Evolutionary conservation across 2,329 filamentous ascomycete genomes (phyloP).

Genomic region (Alternaria infectoria): DNA sequence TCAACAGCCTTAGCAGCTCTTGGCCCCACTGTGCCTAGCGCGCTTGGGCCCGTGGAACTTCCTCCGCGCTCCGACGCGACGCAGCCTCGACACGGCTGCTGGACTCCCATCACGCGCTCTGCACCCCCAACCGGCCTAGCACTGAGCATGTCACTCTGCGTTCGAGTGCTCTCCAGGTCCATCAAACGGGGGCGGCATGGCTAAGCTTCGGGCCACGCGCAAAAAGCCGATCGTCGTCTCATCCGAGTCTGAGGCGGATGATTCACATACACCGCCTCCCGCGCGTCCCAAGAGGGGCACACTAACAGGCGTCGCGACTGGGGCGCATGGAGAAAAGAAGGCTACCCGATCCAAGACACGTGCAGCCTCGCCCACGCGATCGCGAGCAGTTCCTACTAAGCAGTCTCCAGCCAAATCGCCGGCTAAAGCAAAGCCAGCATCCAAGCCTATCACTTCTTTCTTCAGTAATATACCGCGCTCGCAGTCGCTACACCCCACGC

Average conservation of each 20-base stretch:
- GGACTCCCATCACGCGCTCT: constrained; percentile 4
- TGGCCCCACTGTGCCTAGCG: constrained; percentile 4
- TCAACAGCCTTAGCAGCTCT: constrained; percentile 1
- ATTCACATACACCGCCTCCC: constrained; percentile 36
- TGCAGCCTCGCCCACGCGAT: constrained; percentile 29
- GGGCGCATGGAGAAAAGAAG: constrained; percentile 22
- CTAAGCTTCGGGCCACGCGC: constrained; percentile 45
- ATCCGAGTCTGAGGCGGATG: constrained; percentile 41
- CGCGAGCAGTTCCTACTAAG: constrained; percentile 22
- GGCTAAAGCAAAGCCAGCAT: constrained; percentile 46
- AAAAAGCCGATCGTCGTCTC: constrained; percentile 47
- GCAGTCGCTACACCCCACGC: constrained; percentile 47
- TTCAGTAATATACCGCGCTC: constrained; percentile 54
- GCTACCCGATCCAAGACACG: constrained; percentile 25
- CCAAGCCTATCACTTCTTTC: constrained; percentile 57
- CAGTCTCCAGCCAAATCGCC: constrained; percentile 39
- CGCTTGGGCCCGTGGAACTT: constrained; percentile 1
- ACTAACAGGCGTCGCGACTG: constrained; percentile 30
- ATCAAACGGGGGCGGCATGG: constrained; percentile 45
- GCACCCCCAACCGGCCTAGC: constrained; percentile 22
- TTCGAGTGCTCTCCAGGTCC: constrained; percentile 17
- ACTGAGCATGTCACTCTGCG: constrained; percentile 40
- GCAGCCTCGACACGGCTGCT: background rate
- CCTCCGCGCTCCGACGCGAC: constrained; percentile 4
- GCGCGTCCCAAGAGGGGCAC: constrained; percentile 39